Base-by-base conservation (phyloP, 768 basidiomycete genomes). In the Leucogyrophana mollusca region DNA sequence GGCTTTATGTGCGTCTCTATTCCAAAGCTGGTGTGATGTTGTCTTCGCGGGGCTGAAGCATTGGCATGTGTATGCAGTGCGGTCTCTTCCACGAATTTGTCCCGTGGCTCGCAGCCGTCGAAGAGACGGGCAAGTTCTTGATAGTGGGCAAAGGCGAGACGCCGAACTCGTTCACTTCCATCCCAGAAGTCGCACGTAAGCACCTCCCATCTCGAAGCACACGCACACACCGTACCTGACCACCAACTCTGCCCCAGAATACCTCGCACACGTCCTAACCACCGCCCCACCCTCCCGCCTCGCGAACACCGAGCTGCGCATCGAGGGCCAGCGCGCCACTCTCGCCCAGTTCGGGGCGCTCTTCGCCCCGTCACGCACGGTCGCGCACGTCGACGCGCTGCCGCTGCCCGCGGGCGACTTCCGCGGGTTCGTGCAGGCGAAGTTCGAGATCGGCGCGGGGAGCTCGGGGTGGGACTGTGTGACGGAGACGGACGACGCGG, bases 81-180 rank as follows among this genome's bases (percentile, higher is more conserved):
- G 56, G 63, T 18, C 27, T 52, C 25, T 37, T 65, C 35, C 44
- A 44, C 33, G 58, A 63, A 10, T 64, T 60, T 38, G 40, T 65
- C 20, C 64, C 64, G 11, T 54, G 50, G n/a, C 35, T 56, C 40
- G 37, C 55, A 32, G 57, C 54, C 17, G 47, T 43, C 13, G 49
- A 55, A 13, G 43, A 45, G 33, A 37, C 46, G 6, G 51, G 58
- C 3, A 47, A 57, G 44, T 43, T 51, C 2, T 45, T 40, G 20
- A 41, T 66, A 45, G 49, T 53, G 1, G 55, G 56, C 11, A 50
- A 54, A 25, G 61, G 57, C 7, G 40, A 59, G 32, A 46, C 43
- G 34, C 37, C 49, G 4, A 47, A 40, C 7, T 67, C 64, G 0
- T 62, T 50, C 40, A 61, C 64, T n/a, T 53, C 59, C 4, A 25